Evolutionary conservation across 768 basidiomycete genomes (phyloP), one percentile per base, ranked within the genome.

Genomic region (Solioccasus polychromus): DNA sequence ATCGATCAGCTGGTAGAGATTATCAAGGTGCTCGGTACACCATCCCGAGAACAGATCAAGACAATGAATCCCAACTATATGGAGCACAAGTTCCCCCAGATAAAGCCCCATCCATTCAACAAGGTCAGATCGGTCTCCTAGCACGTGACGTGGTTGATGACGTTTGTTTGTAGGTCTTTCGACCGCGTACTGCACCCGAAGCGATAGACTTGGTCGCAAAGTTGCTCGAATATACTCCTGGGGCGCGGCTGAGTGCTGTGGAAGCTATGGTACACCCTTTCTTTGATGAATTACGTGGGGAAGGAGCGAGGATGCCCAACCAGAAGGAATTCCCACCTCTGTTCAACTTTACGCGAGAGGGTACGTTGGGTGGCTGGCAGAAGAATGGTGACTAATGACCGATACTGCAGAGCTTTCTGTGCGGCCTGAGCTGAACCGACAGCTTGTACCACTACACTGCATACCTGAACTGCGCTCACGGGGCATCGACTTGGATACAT

Each of bases 51-150:
- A 65, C 96, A 99, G 70, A 99, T 99, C 80, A 98, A 99, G 84
- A 98, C 96, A 57, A 99, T 99, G 96, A 99, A 99, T 71, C 96
- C 96, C 44, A 99, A 99, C 74, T 99, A 99, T 72, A 98, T 98
- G 96, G 96, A 99, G 66, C 96, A 99, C 82, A 97, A 98, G 71
- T 99, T 99, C 76, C 96, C 96, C 2, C 95, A 98, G 71, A 99
- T 99, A 76, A 93, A 95, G 66, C 92, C 94, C n/a, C 95, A 98
- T 64, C 94, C 94, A 0, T 98, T 98, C 76, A 88, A 86, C 63
- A 98, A 98, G 83, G 92, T 91, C 15, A 20, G 58, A 45, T 5
- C 48, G 31, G 25, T 30, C 25, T 45, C 28, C 43, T 15, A 15
- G 42, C 36, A 45, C 38, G 43, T 37, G 47, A 10, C 39, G 50